Percentiles rank a stretch among this genome's conserved stretches.
Evolutionary conservation across 2,329 filamentous ascomycete species (phyloP).

Genomic region (Bisporella sp.): DNA sequence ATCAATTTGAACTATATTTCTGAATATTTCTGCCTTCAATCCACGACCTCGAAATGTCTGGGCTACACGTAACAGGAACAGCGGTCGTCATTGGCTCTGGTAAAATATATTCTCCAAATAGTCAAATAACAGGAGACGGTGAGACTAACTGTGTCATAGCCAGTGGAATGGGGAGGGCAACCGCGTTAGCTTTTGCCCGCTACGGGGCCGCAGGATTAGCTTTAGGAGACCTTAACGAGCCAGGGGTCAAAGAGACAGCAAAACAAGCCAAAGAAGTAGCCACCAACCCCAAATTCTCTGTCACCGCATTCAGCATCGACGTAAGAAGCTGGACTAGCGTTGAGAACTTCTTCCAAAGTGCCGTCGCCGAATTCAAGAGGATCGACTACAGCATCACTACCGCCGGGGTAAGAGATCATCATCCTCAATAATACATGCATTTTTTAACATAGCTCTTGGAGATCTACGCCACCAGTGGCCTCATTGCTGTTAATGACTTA

Average conservation of each 20-base stretch:
- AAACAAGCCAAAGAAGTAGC: conserved; percentile 22
- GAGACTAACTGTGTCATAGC: too few relatives aligned
- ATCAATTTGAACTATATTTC: too few relatives aligned
- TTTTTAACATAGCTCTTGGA: too few relatives aligned
- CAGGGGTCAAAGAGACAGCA: conserved; percentile 12
- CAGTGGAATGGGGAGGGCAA: too few relatives aligned
- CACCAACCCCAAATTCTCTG: conserved; percentile 17
- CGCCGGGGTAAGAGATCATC: conserved; percentile 26
- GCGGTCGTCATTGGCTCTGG: too few relatives aligned
- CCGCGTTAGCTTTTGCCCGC: too few relatives aligned
- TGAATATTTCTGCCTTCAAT: too few relatives aligned
- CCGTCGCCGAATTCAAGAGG: conserved; percentile 39
- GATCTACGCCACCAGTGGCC: neutral
- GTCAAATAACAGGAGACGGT: too few relatives aligned
- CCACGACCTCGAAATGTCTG: too few relatives aligned
- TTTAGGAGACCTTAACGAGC: conserved; percentile 22
- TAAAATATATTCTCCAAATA: too few relatives aligned
- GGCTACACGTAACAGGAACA: too few relatives aligned
- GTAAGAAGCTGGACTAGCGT: conserved; percentile 16
- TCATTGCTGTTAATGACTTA: conserved; percentile 18
- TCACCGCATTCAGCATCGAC: conserved; percentile 22
- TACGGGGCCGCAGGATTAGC: conserved; percentile 11
- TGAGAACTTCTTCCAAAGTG: conserved; percentile 21
- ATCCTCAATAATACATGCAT: conserved; percentile 5
- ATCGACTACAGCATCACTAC: conserved; percentile 48